A percentile compares a stretch with the other conserved stretches of the same genome.
Evolutionary conservation across 768 basidiomycete genomes (phyloP).

Genomic region (Stropharia rugosoannulata): DNA sequence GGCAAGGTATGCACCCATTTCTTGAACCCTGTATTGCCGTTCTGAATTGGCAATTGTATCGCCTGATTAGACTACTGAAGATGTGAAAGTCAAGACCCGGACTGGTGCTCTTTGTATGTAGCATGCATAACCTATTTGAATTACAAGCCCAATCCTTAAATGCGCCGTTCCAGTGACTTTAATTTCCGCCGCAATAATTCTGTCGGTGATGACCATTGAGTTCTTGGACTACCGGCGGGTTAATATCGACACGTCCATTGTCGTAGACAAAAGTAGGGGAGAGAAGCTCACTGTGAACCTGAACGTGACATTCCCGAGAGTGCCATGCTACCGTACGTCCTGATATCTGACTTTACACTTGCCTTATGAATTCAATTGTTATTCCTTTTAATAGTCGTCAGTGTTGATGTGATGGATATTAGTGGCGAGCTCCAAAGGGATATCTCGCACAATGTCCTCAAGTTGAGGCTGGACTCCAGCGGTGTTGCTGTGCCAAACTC

Average conservation of each 20-base stretch:
- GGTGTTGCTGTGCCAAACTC: conserved; percentile 62
- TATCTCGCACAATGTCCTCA: conserved; percentile 84
- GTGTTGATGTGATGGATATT: conserved; percentile 97
- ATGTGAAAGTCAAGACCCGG: conserved; percentile 98
- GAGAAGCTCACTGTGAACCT: conserved; percentile 91
- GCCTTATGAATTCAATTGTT: not conserved
- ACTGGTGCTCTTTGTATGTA: conserved; percentile 85
- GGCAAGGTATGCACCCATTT: conserved; percentile 73
- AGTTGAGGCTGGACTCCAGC: conserved; percentile 66
- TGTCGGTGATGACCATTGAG: conserved; percentile 89
- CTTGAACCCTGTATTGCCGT: conserved; percentile 7
- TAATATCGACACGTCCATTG: conserved; percentile 84
- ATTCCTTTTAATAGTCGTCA: conserved; percentile 63
- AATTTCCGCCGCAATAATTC: conserved; percentile 87
- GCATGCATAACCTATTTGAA: not conserved
- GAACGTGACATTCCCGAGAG: conserved; percentile 93
- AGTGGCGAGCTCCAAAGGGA: conserved; percentile 94
- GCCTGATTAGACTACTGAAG: conserved; percentile 83
- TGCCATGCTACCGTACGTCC: conserved; percentile 93
- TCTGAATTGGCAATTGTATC: conserved; percentile 18
- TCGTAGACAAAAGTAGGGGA: conserved; percentile 93
- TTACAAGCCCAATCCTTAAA: conserved; percentile 5
- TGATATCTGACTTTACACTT: conserved; percentile 2
- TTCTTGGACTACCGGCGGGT: conserved; percentile 94
- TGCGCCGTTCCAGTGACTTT: conserved; percentile 70